Conservation (phyloP, 192 early-diverging fungal species). For the Ramicandelaber brevisporus region DNA sequence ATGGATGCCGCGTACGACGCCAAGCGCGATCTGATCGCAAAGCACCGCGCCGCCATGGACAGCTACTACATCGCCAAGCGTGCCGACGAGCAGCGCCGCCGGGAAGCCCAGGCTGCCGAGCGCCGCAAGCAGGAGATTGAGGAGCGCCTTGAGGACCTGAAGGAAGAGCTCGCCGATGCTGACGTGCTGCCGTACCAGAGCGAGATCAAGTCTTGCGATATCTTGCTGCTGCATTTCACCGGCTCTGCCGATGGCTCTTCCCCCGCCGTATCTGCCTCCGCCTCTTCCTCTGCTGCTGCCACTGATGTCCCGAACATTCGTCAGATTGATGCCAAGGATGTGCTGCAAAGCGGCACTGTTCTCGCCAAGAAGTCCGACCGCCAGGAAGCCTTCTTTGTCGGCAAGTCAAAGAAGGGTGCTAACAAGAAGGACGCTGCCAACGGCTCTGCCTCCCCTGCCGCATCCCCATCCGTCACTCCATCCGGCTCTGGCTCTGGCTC, state of each 20-base stretch:
- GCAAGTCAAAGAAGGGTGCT: slow-evolving; percentile 26
- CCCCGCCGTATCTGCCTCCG: slow-evolving; percentile 4
- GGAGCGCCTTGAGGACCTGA: slow-evolving; percentile 35
- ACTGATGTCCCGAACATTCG: slow-evolving; percentile 19
- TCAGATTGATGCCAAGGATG: slow-evolving; percentile 23
- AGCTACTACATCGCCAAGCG: slow-evolving; percentile 46
- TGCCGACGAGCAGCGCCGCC: slow-evolving; percentile 33
- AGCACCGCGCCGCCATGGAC: slow-evolving; percentile 43
- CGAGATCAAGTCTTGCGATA: slow-evolving; percentile 66
- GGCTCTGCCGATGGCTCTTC: slow-evolving; percentile 11
- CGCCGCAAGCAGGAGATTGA: slow-evolving; percentile 36
- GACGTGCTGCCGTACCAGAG: slow-evolving; percentile 62
- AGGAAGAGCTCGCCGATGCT: slow-evolving; percentile 61
- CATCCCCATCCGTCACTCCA: slow-evolving; percentile 5
- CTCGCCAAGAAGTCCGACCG: slow-evolving; percentile 45
- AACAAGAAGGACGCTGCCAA: slow-evolving; percentile 18
- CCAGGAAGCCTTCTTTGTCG: slow-evolving; percentile 54
- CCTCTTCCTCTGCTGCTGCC: slow-evolving; percentile 5
- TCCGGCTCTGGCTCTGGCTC: slow-evolving; percentile 11
- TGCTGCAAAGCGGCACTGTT: slow-evolving; percentile 51
- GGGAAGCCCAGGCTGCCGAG: slow-evolving; percentile 31
- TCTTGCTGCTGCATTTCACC: slow-evolving; percentile 47
- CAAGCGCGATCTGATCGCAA: slow-evolving; percentile 35
- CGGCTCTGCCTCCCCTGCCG: slow-evolving; percentile 11
- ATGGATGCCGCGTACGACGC: slow-evolving; percentile 42